These are phyloP conservation scores for Chaetothyriales sp. DNA, from an alignment of 2,329 filamentous ascomycete species.

Conservation along the genomic window DNA sequence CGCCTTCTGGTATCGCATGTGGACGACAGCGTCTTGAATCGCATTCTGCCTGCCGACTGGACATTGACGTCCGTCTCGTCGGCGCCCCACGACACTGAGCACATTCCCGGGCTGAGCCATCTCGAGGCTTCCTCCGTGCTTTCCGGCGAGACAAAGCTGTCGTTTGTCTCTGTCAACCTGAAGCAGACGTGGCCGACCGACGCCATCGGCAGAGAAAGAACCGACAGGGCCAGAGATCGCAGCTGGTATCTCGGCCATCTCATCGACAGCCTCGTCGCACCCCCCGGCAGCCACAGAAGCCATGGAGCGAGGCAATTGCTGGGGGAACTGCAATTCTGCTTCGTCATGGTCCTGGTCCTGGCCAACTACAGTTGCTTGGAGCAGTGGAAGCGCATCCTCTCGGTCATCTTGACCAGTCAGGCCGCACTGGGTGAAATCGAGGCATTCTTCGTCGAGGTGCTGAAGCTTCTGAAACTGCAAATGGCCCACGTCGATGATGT, in stretches of 20 bases:
- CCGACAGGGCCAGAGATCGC: conserved; percentile 48
- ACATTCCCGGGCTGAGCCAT: conserved; percentile 42
- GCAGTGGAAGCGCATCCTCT: conserved; percentile 50
- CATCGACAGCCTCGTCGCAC: conserved; percentile 24
- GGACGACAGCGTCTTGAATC: conserved; percentile 4
- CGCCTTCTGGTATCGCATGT: conserved; percentile 38
- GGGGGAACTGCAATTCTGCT: conserved; percentile 50
- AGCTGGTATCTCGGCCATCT: conserved; percentile 48
- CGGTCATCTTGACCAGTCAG: conserved; percentile 43
- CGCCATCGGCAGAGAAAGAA: conserved; percentile 48
- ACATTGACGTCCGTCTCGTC: conserved; percentile 45
- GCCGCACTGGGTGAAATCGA: conserved; percentile 36
- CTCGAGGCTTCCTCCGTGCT: conserved; percentile 11
- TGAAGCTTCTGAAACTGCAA: conserved; percentile 39
- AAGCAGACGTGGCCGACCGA: conserved; percentile 49
- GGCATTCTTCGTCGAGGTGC: conserved; percentile 38
- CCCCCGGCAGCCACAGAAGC: conserved; percentile 19
- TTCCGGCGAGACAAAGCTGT: conserved; percentile 33
- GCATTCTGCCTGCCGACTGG: conserved; percentile 28
- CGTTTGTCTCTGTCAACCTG: conserved; percentile 45
- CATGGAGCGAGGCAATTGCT: conserved; percentile 30
- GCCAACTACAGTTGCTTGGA: conserved; percentile 54
- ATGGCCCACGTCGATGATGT: conserved; percentile 44
- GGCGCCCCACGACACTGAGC: conserved; percentile 41
- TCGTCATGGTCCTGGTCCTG: conserved; percentile 48